phyloP scores from a whole-genome alignment of 2,329 filamentous ascomycete genomes.

The Aspergillus vadensis region DNA sequence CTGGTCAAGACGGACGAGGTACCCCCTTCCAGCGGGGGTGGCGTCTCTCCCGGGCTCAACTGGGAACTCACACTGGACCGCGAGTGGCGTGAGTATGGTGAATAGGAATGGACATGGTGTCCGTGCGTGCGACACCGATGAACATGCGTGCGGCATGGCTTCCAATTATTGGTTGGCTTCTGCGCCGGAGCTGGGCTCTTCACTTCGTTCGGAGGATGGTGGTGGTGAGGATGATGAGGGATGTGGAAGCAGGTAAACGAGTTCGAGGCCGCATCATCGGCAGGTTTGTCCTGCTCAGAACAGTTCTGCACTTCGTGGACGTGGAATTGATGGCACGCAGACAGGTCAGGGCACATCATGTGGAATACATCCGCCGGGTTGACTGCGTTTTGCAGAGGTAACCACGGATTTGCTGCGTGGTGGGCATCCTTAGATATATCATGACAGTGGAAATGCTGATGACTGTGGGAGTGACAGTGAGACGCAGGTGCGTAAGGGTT shows the following conservation, averaged over 20 bases:
- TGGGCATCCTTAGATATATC: constrained; percentile 34
- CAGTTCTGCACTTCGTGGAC: constrained; percentile 22
- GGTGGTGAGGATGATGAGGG: constrained; percentile 35
- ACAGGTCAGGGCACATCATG: constrained; percentile 38
- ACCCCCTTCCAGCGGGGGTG: constrained; percentile 39
- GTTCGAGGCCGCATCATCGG: constrained; percentile 23
- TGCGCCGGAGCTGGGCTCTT: neutral
- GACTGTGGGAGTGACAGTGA: constrained; percentile 29
- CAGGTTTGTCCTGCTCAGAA: constrained; percentile 23
- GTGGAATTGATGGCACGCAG: constrained; percentile 30
- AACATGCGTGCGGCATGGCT: constrained; percentile 34
- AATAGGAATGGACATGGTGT: constrained; percentile 39
- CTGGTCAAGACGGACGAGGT: constrained; percentile 40
- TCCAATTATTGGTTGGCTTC: neutral
- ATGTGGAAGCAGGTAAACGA: constrained; percentile 36
- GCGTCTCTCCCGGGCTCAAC: constrained; percentile 40
- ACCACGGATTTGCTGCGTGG: constrained; percentile 20
- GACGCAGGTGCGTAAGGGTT: constrained; percentile 23
- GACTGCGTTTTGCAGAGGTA: constrained; percentile 32
- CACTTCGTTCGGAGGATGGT: constrained; percentile 23
- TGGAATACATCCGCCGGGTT: constrained; percentile 41
- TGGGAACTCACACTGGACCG: constrained; percentile 42
- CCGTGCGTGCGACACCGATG: constrained; percentile 37
- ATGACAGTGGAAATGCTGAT: constrained; percentile 34
- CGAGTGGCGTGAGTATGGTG: constrained; percentile 39